These are phyloP conservation scores for Castanea crenata DNA, from an alignment of 306 rosid species.

Conservation along the genomic window DNA sequence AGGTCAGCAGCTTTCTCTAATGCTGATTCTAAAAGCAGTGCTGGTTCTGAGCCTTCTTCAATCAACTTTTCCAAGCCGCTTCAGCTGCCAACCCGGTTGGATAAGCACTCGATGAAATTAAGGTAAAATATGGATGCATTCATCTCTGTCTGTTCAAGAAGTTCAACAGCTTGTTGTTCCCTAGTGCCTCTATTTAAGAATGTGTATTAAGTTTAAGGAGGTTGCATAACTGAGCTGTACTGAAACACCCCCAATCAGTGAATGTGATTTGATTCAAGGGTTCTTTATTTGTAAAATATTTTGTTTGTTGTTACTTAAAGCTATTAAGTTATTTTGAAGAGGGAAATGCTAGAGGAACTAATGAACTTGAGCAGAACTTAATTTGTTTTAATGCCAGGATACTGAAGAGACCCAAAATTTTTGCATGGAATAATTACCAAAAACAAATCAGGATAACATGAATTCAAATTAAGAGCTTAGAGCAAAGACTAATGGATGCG, in stretches of 20 bases:
- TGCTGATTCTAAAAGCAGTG: slow-evolving; percentile 78
- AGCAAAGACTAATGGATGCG: background rate
- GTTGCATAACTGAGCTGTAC: background rate
- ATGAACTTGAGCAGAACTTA: background rate
- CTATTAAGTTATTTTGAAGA: background rate
- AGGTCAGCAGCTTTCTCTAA: slow-evolving; percentile 56
- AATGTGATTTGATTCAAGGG: slow-evolving; percentile 5
- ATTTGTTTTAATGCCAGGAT: too few relatives aligned
- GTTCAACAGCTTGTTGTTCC: slow-evolving; percentile 81
- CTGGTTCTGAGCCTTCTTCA: slow-evolving; percentile 63
- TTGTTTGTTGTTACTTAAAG: slow-evolving; percentile 1
- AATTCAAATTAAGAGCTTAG: background rate
- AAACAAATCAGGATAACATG: too few relatives aligned
- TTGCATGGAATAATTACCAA: too few relatives aligned
- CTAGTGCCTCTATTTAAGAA: slow-evolving; percentile 15
- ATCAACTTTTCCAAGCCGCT: slow-evolving; percentile 66
- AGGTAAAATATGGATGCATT: slow-evolving; percentile 31
- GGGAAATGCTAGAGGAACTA: background rate
- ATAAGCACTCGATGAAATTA: slow-evolving; percentile 45
- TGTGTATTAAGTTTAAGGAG: slow-evolving; percentile 18
- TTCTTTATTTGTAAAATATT: slow-evolving; percentile 28
- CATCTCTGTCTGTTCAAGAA: slow-evolving; percentile 30
- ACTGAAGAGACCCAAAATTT: too few relatives aligned
- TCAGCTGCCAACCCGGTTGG: slow-evolving; percentile 43
- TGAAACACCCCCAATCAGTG: background rate